These are phyloP conservation scores for Capniomyces stellatus DNA, from an alignment of 371 early-diverging fungal species.

Conservation along the genomic window DNA sequence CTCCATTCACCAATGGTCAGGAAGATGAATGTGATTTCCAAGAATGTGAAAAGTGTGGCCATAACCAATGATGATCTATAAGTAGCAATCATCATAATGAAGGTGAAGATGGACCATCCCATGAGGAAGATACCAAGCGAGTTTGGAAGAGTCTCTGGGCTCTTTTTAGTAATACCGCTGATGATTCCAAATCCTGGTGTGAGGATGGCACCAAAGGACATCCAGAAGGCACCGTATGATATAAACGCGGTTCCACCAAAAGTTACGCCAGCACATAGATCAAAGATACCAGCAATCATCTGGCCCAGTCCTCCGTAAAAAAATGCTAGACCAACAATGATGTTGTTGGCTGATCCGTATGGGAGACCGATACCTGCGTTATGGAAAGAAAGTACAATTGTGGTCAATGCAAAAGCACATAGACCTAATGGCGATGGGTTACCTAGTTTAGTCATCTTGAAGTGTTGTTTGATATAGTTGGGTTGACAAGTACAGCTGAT, in stretches of 20 bases:
- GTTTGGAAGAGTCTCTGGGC: conserved; percentile 38
- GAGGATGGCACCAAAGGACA: conserved; percentile 44
- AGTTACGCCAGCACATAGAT: conserved; percentile 51
- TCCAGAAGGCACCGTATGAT: conserved; percentile 61
- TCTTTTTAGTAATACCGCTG: conserved; percentile 25
- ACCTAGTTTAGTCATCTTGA: too few species aligned
- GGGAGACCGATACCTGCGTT: conserved; percentile 47
- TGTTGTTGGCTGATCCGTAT: conserved; percentile 29
- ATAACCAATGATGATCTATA: conserved; percentile 42
- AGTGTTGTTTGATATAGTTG: too few species aligned
- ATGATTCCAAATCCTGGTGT: conserved; percentile 32
- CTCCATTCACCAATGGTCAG: conserved; percentile 33
- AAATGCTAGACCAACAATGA: conserved; percentile 45
- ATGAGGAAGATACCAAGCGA: conserved; percentile 49
- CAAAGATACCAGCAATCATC: conserved; percentile 63
- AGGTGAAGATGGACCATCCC: conserved; percentile 45
- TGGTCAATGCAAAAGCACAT: conserved; percentile 52
- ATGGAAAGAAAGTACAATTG: conserved; percentile 44
- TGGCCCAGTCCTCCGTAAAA: conserved; percentile 66
- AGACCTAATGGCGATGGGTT: conserved; percentile 63
- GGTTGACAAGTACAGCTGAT: too few species aligned
- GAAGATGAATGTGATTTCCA: conserved; percentile 45
- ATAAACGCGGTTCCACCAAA: conserved; percentile 72
- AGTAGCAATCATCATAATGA: conserved; percentile 43
- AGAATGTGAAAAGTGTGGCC: conserved; percentile 37